A percentile compares a stretch with the other conserved stretches of the same genome.
Evolutionary conservation across 164 flowering plant species (phyloP).

Genomic region (Nymphaea colorata): DNA sequence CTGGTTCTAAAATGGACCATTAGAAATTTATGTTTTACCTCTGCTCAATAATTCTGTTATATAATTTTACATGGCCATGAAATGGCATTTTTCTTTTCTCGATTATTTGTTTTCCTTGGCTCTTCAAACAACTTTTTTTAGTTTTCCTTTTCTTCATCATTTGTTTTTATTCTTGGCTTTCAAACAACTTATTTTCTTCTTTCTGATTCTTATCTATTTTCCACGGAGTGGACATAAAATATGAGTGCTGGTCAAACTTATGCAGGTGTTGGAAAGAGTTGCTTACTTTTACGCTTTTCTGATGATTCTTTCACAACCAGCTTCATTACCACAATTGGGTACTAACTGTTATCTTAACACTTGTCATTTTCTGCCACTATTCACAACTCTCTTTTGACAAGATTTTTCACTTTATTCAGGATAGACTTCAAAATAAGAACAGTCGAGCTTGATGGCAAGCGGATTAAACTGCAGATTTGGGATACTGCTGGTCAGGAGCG

Average conservation of each 20-base stretch:
- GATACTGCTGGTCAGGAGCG: slow-evolving; percentile 78
- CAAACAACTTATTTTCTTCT: too few relatives aligned
- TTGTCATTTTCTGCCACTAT: not conserved
- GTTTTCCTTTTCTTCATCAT: too few relatives aligned
- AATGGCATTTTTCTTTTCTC: too few relatives aligned
- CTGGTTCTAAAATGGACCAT: too few relatives aligned
- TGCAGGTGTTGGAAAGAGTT: slow-evolving; percentile 81
- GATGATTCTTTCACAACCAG: slow-evolving; percentile 82
- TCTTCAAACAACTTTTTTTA: too few relatives aligned
- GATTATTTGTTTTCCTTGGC: too few relatives aligned
- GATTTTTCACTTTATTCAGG: slow-evolving; percentile 12
- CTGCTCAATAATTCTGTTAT: too few relatives aligned
- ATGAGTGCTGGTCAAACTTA: not conserved
- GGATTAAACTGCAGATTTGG: slow-evolving; percentile 69
- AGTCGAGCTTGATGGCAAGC: slow-evolving; percentile 62
- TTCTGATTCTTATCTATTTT: too few relatives aligned
- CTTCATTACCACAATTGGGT: slow-evolving; percentile 79
- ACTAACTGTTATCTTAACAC: not conserved
- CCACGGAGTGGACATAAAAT: too few relatives aligned
- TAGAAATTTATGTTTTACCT: too few relatives aligned
- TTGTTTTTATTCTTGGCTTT: too few relatives aligned
- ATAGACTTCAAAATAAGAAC: slow-evolving; percentile 74
- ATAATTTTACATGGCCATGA: too few relatives aligned
- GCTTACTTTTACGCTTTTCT: slow-evolving; percentile 68
- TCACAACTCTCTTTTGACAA: not conserved